Percentiles rank a stretch among this genome's conserved stretches.
These are phyloP conservation scores for Thalassiosira sp. DNA, from an alignment of 352 stramenopile species.

Conservation along the genomic window DNA sequence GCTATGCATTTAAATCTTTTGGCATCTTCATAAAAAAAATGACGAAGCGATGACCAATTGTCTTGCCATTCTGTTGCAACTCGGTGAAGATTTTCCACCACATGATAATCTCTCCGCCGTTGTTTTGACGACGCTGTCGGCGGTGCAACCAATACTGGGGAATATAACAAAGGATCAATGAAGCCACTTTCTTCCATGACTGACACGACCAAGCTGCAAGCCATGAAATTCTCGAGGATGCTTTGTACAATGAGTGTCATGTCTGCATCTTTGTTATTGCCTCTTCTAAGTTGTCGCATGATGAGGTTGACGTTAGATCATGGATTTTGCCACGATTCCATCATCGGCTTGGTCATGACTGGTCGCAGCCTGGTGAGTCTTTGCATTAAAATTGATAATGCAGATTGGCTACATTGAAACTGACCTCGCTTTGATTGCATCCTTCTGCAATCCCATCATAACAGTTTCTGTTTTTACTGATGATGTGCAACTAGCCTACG, in stretches of 20 bases:
- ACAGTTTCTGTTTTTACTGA: constrained; percentile 7
- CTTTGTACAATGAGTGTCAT: constrained; percentile 1
- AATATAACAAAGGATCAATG: constrained; percentile 6
- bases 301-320: constrained; percentile 23
- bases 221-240: constrained; percentile 43
- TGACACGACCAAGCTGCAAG: constrained; percentile 7
- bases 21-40: neutral
- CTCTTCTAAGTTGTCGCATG: constrained; percentile 28
- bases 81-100: constrained; percentile 7
- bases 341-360: constrained; percentile 1
- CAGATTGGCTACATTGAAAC: too few relatives aligned
- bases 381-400: neutral
- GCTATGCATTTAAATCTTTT: neutral
- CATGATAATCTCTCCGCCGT: neutral
- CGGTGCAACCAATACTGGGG: neutral
- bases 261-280: constrained; percentile 23
- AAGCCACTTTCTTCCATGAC: neutral
- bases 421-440: too few relatives aligned
- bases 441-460: too few relatives aligned
- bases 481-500: constrained; percentile 17
- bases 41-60: neutral
- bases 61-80: neutral
- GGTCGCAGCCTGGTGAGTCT: neutral
- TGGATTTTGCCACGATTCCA: constrained; percentile 38
- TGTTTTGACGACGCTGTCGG: neutral